Evolutionary conservation across 768 basidiomycete genomes (phyloP).

Genomic region (Aureoboletus auriporus): DNA sequence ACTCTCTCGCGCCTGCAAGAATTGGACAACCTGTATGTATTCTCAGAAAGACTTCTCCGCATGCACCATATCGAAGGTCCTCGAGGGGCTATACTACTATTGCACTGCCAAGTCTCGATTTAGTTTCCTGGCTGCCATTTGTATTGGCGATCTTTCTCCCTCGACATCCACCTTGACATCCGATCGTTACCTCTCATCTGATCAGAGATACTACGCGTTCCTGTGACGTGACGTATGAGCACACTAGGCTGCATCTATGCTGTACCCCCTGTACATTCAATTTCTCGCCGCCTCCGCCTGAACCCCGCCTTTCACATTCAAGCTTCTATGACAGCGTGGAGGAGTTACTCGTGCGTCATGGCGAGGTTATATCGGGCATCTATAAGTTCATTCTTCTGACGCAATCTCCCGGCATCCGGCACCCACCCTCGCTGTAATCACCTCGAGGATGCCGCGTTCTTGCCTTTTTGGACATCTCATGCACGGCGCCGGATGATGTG

Average conservation of each 20-base stretch:
- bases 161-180: slow-evolving; percentile 16
- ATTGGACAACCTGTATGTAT: neutral
- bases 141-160: neutral
- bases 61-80: neutral
- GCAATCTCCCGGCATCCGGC: neutral
- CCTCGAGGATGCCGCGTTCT: slow-evolving; percentile 27
- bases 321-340: too few species aligned
- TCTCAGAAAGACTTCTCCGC: neutral
- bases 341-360: too few species aligned
- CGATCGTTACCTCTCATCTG: slow-evolving; percentile 11
- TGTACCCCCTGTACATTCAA: slow-evolving; percentile 4
- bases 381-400: neutral
- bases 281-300: slow-evolving; percentile 25
- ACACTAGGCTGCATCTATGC: slow-evolving; percentile 1
- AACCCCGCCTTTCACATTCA: slow-evolving; percentile 24
- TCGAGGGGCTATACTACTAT: neutral
- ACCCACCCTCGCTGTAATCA: slow-evolving; percentile 21
- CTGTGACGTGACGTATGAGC: slow-evolving; percentile 25
- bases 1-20: neutral
- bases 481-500: too few species aligned
- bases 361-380: too few species aligned
- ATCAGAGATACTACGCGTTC: slow-evolving; percentile 11
- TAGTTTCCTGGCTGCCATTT: neutral
- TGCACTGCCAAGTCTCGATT: slow-evolving; percentile 2
- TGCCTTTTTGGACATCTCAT: neutral